Evolutionary conservation across 805 yeast genomes (phyloP), one percentile per base, ranked within the genome.

Genomic region (Hanseniaspora guilliermondii): DNA sequence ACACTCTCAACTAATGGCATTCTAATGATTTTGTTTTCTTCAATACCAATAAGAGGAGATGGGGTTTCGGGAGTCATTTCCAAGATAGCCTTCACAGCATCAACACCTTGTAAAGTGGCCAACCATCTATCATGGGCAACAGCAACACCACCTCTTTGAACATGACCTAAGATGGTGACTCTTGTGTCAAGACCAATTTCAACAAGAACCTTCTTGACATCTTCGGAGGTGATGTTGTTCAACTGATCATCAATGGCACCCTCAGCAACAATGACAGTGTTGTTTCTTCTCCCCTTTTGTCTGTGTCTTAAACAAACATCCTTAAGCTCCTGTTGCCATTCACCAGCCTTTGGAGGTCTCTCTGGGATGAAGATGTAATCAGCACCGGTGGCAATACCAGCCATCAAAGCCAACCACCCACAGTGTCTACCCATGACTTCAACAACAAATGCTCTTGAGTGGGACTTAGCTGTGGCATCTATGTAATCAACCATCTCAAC

Each of bases 361-460:
- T 85, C 94, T 17, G 94, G 94, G 59, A 85, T 83, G 62, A 85
- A 78, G 47, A 85, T 81, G 62, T 77, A 85, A 67, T 85, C 94
- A 2, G 94, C 91, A 59, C 88, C 79, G 16, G 87, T 80, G 14
- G 87, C 77, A 57, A 85, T 74, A 59, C 93, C 94, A 17, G 91
- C 81, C 84, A 83, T 79, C 58, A 85, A 70, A 1, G 85, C 91
- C 58, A 85, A 73, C 94, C 94, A 85, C 58, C 94, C 94, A 72
- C 94, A 85, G 66, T 85, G 88, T 68, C 94, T 76, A 57, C 94
- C 94, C 94, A 85, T 85, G 19, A 85, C 94, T 70, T 85, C 94
- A 41, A 85, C 80, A 40, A 85, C 86, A 63, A 85, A 85, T 4
- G 91, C 93, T 65, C 94, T 72, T 32, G 87, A 83, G 66, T 85